Base-by-base conservation (phyloP, 2,329 filamentous ascomycete species). In the Ceratocystis destructans region DNA sequence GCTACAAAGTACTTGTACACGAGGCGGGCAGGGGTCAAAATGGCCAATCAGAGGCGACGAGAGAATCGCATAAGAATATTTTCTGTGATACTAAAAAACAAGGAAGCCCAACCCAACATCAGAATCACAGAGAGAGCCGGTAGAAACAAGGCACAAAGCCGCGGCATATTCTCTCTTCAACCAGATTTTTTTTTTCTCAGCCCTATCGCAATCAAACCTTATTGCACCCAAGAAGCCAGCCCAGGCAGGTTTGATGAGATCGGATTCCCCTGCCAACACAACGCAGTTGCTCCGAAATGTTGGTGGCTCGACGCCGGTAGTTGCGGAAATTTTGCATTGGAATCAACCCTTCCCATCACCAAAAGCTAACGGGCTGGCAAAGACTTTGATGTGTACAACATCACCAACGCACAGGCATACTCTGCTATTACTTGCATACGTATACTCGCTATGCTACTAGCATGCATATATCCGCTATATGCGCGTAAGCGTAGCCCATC, bases 161-260 rank as follows among this genome's bases (percentile, higher is more conserved):
- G n/a, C 37, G 37, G 37, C 37, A 10, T 12, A 10, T 41, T 41
- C 37, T 41, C 37, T 12, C 12, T 28, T 10, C 25, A 28, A 12
- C 48, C 7, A 53, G 2, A 22, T 28, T 10, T 15, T 28, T 28
- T 15, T 28, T 28, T 33, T 20, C 4, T 59, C 55, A 59, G 55
- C 55, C 55, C 55, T 59, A 37, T 37, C 22, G 10, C 55, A 59
- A 20, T 59, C 28, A 59, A 59, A 59, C 55, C 55, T 59, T 59
- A 59, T 59, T 59, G 55, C 17, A 59, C 28, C 7, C 15, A 59
- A 20, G n/a, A 59, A 57, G 28, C 28, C 53, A 20, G 48, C 48
- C 48, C 20, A 17, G 53, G 22, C 15, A 59, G 28, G n/a, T n/a
- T 8, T 15, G 20, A 25, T 28, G 48, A 53, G 48, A 28, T 53